Base-by-base conservation (phyloP, 73 alveolate species). In the Symbiodinium natans region DNA sequence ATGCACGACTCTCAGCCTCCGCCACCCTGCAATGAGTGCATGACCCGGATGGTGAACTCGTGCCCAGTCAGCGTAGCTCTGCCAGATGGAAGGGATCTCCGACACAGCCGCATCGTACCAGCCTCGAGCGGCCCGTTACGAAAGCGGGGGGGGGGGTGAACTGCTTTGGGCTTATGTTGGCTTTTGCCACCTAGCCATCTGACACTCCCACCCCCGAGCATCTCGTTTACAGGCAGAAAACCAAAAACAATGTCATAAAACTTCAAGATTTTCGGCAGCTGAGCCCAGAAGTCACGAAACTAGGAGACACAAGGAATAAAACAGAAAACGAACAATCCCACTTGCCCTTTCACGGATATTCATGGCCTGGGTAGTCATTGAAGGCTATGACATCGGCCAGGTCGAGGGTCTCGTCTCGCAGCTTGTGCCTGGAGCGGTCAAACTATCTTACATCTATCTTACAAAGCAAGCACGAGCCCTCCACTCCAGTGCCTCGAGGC, bases 351-450 rank as follows among this genome's bases (percentile, higher is more conserved):
- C 27, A 59, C 33, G 77, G 34, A 3, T 74, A 43, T 3, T n/a
- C 9, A 11, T 23, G 56, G 82, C 97, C 97, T 90, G 97, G 97
- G 40, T 90, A 90, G 97, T 90, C 97, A 21, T 90, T 90, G 97
- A 90, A 90, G 39, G 97, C 97, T 9, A 90, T 41, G 82, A 90
- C 56, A 36, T 90, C 97, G 23, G 89, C 97, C 87, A 90, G 27
- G 31, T 90, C 97, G 56, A 90, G 56, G 41, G 97, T 90, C 41
- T 68, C 88, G 59, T 90, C 97, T 0, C 68, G 84, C 36, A 68
- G 27, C 77, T 90, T 90, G 77, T 90, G 97, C 97, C 97, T 90
- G 25, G n/a, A 29, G 31, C 39, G n/a, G 48, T 38, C 2, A 39
- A 27, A n/a, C 21, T 7, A 4, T 10, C n/a, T 19, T 5, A 52